phyloP scores from a whole-genome alignment of 345 rosid species.

The Carallia pectinifolia region DNA sequence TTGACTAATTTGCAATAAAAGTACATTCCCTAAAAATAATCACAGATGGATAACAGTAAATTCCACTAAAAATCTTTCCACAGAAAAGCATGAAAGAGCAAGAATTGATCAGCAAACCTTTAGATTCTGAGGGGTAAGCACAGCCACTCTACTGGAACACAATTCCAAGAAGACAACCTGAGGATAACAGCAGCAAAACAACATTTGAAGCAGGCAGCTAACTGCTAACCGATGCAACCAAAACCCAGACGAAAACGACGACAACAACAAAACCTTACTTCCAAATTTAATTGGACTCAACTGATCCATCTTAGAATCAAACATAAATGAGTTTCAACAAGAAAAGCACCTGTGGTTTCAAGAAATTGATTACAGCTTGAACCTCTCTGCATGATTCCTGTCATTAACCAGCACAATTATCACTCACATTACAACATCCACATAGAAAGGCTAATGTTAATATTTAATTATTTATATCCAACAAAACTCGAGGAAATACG shows the following conservation, averaged over 20 bases:
- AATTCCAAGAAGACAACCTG: slow-evolving; percentile 95
- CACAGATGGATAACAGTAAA: too few species aligned
- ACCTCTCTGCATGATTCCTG: slow-evolving; percentile 93
- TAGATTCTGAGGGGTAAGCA: slow-evolving; percentile 74
- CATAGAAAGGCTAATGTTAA: too few species aligned
- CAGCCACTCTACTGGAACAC: slow-evolving; percentile 75
- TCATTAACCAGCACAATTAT: slow-evolving; percentile 7
- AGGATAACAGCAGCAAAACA: slow-evolving; percentile 6
- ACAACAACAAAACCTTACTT: too few species aligned
- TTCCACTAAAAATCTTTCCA: background rate
- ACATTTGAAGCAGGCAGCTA: slow-evolving; percentile 20
- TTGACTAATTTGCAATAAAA: background rate
- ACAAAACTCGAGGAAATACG: too few species aligned
- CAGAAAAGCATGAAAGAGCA: background rate
- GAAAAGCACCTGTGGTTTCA: slow-evolving; percentile 86
- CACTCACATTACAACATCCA: background rate
- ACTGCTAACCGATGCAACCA: slow-evolving; percentile 23
- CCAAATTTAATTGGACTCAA: too few species aligned
- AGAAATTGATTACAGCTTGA: slow-evolving; percentile 62
- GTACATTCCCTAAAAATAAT: too few species aligned
- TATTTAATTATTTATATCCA: too few species aligned
- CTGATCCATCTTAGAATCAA: slow-evolving; percentile 7
- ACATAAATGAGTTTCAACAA: slow-evolving; percentile 23
- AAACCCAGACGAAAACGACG: background rate
- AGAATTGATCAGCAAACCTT: slow-evolving; percentile 48